A percentile compares a stretch with the other conserved stretches of the same genome.
phyloP scores from a whole-genome alignment of 139 green algal genomes.

The Closterium sp. region DNA sequence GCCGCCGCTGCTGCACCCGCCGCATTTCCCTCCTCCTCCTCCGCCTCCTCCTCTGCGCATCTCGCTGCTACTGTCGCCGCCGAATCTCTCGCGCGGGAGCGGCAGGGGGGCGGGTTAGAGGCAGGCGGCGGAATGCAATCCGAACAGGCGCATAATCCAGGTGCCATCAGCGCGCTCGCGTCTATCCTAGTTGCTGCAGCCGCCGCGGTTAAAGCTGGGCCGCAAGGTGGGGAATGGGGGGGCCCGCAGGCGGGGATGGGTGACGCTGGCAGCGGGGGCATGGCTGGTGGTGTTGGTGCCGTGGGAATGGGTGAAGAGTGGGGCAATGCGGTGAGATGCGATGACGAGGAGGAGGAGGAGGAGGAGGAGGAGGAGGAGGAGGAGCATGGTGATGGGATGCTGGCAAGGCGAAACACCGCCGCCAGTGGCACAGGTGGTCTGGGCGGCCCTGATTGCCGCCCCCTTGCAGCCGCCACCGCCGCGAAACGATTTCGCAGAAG shows the following conservation, averaged over 20 bases:
- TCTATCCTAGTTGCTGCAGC: not conserved
- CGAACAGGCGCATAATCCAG: not conserved
- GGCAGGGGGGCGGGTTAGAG: too few species aligned
- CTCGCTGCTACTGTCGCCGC: not conserved
- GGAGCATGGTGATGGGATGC: not conserved
- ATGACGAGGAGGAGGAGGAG: not conserved
- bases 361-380: not conserved
- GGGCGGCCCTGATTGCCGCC: too few species aligned
- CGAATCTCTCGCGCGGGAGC: too few species aligned
- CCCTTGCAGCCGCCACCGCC: too few species aligned
- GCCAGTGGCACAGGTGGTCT: not conserved
- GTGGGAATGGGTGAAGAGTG: not conserved
- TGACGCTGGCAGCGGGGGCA: not conserved
- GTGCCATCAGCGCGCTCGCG: not conserved
- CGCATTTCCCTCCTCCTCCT: not conserved
- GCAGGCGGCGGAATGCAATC: not conserved
- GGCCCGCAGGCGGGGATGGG: not conserved
- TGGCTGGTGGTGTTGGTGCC: not conserved
- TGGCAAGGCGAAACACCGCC: not conserved
- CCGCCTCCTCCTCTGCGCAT: not conserved
- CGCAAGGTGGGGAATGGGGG: not conserved
- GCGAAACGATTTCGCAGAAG: not conserved
- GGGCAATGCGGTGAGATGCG: too few species aligned
- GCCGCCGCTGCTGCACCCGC: too few species aligned
- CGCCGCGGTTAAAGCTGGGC: too few species aligned